Evolutionary conservation across 495 filamentous ascomycete genomes (phyloP), one percentile per base, ranked within the genome.

Genomic region (Rhypophila decipiens): DNA sequence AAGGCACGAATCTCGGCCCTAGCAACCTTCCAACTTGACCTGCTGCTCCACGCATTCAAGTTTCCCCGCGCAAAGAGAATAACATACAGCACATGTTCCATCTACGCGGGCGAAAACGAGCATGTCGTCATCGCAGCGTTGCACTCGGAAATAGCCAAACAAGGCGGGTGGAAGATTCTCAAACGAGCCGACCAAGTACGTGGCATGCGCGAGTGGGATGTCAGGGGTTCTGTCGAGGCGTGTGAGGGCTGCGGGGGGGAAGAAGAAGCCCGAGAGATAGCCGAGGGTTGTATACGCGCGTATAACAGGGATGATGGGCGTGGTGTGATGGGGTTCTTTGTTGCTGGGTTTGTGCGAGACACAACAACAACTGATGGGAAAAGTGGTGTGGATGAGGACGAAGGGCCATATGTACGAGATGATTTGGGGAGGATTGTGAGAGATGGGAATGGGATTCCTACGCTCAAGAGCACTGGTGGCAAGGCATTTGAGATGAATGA

Each of bases 51-150:
- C 60, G 91, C 93, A 0, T 80, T 97, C 63, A 61, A 66, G 20
- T 98, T 96, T 52, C 86, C 90, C 0, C 67, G 73, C n/a, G 89
- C 88, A 0, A 71, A 59, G 3, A 84, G 75, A 56, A 84, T 97
- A 33, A 86, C 85, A 0, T 98, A 98, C 60, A 90, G 85, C 34
- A 98, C 93, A 0, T 98, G 93, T 60, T 97, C 93, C 0, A 71
- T 95, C 20, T 78, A 96, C 61, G 70, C 81, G 1, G 74, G 83
- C 31, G 93, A 98, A 63, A 97, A 98, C 58, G 93, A 98, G 61
- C 60, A 73, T 20, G 93, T 96, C 0, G 89, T 96, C 7, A 43
- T 80, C 15, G 70, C 75, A 18, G 83, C 89, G 5, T 61, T 97
- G 34, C 50, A 56, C 3, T 87, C 85, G 0, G 66, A 78, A 1